These are phyloP conservation scores for Fragilaria radians DNA, from an alignment of 108 stramenopile species.

Conservation along the genomic window DNA sequence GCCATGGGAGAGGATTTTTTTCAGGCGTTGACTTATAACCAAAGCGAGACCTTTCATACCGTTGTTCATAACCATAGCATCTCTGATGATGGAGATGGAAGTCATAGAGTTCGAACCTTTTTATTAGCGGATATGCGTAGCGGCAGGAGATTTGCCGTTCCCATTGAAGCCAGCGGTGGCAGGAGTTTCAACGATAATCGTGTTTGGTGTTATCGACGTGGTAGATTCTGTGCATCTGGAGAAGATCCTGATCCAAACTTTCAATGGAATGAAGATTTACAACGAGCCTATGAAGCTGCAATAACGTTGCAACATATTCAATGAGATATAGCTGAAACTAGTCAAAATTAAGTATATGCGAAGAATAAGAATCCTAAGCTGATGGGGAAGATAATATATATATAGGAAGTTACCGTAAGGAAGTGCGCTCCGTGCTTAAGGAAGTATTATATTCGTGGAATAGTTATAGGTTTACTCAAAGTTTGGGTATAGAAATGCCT, in stretches of 20 bases:
- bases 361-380: no score
- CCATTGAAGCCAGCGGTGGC: constrained; percentile 77
- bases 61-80: not conserved
- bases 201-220: constrained; percentile 82
- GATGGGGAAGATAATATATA: not conserved
- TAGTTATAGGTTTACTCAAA: not conserved
- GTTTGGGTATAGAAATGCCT: not conserved
- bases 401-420: not conserved
- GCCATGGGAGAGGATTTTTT: constrained; percentile 54
- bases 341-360: no score
- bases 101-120: constrained; percentile 62
- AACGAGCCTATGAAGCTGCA: constrained; percentile 61
- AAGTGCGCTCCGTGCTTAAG: not conserved
- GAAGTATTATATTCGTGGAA: not conserved
- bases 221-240: constrained; percentile 64
- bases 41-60: constrained; percentile 6
- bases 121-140: constrained; percentile 63
- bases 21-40: constrained; percentile 31
- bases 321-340: no score
- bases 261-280: constrained; percentile 77
- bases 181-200: constrained; percentile 74
- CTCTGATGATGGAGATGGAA: constrained; percentile 8
- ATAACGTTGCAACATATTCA: constrained; percentile 26
- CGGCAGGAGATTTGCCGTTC: constrained; percentile 78
- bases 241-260: constrained; percentile 78